These are phyloP conservation scores for Geotrichum ghanense DNA, from an alignment of 805 yeast species.

Conservation along the genomic window DNA sequence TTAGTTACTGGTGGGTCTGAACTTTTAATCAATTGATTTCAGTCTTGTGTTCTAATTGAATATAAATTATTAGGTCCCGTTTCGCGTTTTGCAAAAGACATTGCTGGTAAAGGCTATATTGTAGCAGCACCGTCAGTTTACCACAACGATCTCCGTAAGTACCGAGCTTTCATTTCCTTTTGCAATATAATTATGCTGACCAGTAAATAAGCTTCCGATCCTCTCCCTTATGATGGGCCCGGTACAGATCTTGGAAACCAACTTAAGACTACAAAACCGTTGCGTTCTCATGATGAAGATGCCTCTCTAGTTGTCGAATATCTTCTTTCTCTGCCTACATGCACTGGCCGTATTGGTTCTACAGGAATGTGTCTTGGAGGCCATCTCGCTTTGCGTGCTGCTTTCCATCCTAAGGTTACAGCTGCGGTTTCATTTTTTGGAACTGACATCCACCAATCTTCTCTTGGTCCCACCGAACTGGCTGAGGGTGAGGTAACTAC, in stretches of 20 bases:
- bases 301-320: conserved; percentile 52
- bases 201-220: conserved; percentile 35
- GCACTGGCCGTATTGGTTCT: conserved; percentile 65
- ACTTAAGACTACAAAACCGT: conserved; percentile 54
- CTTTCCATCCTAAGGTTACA: conserved; percentile 48
- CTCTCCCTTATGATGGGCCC: conserved; percentile 56
- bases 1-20: neutral
- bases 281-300: conserved; percentile 69
- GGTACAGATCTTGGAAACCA: conserved; percentile 70
- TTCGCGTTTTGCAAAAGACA: conserved; percentile 60
- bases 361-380: conserved; percentile 88
- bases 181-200: no score
- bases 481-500: conserved; percentile 48
- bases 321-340: conserved; percentile 41
- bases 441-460: conserved; percentile 63
- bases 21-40: conserved; percentile 7
- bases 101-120: conserved; percentile 70
- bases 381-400: conserved; percentile 62
- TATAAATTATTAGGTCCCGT: conserved; percentile 53
- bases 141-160: conserved; percentile 46
- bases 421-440: conserved; percentile 72
- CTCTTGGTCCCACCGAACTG: conserved; percentile 47
- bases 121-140: conserved; percentile 73
- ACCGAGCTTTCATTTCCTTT: neutral
- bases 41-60: neutral